Evolutionary conservation across 495 filamentous ascomycete genomes (phyloP).

Genomic region (Talaromyces ruber): DNA sequence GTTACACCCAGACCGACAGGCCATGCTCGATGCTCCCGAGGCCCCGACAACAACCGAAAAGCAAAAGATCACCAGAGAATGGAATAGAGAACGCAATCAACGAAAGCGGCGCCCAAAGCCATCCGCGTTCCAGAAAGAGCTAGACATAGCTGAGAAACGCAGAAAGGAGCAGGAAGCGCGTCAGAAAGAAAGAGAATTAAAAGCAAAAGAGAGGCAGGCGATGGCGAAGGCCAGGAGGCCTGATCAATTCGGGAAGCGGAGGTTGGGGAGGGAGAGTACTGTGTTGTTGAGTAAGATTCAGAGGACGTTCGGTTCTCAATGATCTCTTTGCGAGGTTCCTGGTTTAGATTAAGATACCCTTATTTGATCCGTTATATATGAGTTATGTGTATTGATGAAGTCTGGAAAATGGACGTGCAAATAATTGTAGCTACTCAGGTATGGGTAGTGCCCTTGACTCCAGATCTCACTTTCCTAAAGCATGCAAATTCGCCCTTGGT

Average conservation of each 20-base stretch:
- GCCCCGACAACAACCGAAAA: constrained; percentile 4
- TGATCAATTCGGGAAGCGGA: constrained; percentile 70
- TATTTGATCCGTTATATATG: neutral
- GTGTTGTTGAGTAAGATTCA: constrained; percentile 75
- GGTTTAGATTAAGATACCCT: constrained; percentile 1
- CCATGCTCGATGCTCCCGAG: constrained; percentile 1
- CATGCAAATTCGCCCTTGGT: constrained; percentile 80
- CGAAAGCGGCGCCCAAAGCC: constrained; percentile 44
- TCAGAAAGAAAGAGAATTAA: constrained; percentile 45
- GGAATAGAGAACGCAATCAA: constrained; percentile 9
- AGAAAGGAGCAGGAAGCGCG: constrained; percentile 56
- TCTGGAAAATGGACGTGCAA: neutral
- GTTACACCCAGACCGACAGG: constrained; percentile 66
- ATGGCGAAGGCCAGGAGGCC: constrained; percentile 70
- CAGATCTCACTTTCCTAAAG: constrained; percentile 47
- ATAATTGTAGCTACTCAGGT: neutral
- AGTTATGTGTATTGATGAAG: neutral
- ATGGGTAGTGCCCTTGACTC: neutral
- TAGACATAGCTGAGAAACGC: constrained; percentile 57
- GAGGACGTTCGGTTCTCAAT: constrained; percentile 48
- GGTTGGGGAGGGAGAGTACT: constrained; percentile 78
- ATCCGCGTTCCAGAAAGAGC: constrained; percentile 68
- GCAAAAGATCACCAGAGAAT: constrained; percentile 5
- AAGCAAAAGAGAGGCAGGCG: constrained; percentile 54
- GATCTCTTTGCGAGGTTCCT: neutral